Percentiles rank a stretch among this genome's conserved stretches.
These are phyloP conservation scores for Ogataea paradorogensis DNA, from an alignment of 805 yeast species.

Conservation along the genomic window DNA sequence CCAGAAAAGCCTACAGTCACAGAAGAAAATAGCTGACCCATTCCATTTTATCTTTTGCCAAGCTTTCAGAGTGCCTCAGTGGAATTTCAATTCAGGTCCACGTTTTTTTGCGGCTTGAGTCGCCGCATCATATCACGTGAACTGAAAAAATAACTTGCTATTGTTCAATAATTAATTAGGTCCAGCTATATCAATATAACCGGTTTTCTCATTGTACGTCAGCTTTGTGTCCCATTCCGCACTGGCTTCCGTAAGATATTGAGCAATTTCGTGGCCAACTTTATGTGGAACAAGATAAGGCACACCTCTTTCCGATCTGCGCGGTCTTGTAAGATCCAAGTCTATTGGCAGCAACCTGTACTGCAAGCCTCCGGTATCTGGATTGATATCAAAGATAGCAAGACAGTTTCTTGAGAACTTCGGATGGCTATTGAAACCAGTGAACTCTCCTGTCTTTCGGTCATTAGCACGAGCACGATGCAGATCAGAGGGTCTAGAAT, in stretches of 20 bases:
- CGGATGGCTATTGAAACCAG: constrained; percentile 28
- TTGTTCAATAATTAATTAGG: background rate
- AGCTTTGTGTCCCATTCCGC: constrained; percentile 26
- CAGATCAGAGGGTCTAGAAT: constrained; percentile 29
- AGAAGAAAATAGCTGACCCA: too few relatives aligned
- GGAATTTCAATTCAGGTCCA: too few relatives aligned
- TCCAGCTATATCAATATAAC: constrained; percentile 16
- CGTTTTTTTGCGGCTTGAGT: too few relatives aligned
- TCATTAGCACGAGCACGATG: constrained; percentile 28
- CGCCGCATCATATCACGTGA: background rate
- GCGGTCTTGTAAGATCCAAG: constrained; percentile 24
- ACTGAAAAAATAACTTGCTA: background rate
- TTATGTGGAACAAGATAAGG: constrained; percentile 25
- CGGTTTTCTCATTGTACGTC: constrained; percentile 21
- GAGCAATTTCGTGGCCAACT: constrained; percentile 25
- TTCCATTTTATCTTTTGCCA: too few relatives aligned
- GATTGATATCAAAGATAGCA: constrained; percentile 24
- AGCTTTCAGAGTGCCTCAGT: too few relatives aligned
- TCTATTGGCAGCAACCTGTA: constrained; percentile 28
- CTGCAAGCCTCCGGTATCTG: background rate
- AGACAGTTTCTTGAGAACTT: constrained; percentile 28
- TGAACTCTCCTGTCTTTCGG: constrained; percentile 22
- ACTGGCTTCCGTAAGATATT: constrained; percentile 25
- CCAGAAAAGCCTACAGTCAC: too few relatives aligned
- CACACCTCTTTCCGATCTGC: constrained; percentile 26